These are phyloP conservation scores for Xylaria scruposa DNA, from an alignment of 495 filamentous ascomycete species.

Conservation along the genomic window DNA sequence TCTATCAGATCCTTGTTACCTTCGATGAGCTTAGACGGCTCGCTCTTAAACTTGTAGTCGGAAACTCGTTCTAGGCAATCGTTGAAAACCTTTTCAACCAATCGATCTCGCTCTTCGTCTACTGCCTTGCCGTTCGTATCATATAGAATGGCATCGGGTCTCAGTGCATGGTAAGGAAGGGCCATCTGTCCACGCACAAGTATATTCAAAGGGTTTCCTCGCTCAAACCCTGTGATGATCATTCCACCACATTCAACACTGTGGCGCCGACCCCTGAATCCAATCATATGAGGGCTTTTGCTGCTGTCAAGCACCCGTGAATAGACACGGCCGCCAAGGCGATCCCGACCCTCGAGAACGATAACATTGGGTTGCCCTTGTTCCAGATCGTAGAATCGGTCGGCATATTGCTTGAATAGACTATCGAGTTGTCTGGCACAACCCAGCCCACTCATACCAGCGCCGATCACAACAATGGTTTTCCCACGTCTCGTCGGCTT, in stretches of 20 bases:
- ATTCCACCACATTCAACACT: slow-evolving; percentile 97
- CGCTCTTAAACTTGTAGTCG: slow-evolving; percentile 79
- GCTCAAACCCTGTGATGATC: slow-evolving; percentile 95
- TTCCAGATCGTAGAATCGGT: slow-evolving; percentile 64
- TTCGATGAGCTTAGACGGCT: slow-evolving; percentile 73
- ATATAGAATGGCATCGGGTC: slow-evolving; percentile 87
- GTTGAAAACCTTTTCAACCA: slow-evolving; percentile 90
- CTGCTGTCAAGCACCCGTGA: slow-evolving; percentile 72
- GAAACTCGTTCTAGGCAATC: slow-evolving; percentile 91
- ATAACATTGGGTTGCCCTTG: slow-evolving; percentile 76
- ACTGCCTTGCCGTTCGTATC: slow-evolving; percentile 85
- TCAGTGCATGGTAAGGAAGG: slow-evolving; percentile 82
- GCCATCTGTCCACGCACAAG: slow-evolving; percentile 91
- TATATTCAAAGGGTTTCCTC: slow-evolving; percentile 90
- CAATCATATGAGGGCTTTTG: slow-evolving; percentile 38
- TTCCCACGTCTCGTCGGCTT: slow-evolving; percentile 58
- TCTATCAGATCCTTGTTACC: slow-evolving; percentile 87
- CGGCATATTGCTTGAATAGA: slow-evolving; percentile 77
- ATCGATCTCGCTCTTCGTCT: slow-evolving; percentile 76
- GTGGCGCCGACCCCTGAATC: slow-evolving; percentile 64
- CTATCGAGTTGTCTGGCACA: slow-evolving; percentile 91
- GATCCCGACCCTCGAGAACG: slow-evolving; percentile 83
- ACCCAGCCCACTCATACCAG: slow-evolving; percentile 89
- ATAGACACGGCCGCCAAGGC: slow-evolving; percentile 94
- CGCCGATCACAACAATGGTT: slow-evolving; percentile 88